Evolutionary conservation across 352 stramenopile species (phyloP).

Genomic region (Globisporangium recalcitrans): DNA sequence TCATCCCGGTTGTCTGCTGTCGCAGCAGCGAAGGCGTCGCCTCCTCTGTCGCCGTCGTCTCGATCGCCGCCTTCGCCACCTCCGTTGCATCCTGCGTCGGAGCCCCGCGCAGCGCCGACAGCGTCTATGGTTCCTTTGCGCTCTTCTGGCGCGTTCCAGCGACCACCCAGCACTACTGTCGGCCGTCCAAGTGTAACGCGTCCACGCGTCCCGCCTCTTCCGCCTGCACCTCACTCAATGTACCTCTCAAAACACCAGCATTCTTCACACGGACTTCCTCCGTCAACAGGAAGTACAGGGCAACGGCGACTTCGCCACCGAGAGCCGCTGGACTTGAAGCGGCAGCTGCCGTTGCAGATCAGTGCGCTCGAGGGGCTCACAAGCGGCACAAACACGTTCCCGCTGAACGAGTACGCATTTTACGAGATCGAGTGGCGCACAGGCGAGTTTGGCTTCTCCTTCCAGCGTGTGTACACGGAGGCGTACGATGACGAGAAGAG

Average conservation of each 20-base stretch:
- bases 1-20: not conserved
- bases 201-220: conserved; percentile 14
- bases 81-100: not conserved
- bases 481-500: conserved; percentile 38
- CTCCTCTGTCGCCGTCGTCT: not conserved
- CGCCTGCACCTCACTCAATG: conserved; percentile 19
- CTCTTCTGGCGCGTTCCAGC: conserved; percentile 4
- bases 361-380: conserved; percentile 53
- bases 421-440: conserved; percentile 59
- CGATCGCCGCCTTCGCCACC: not conserved
- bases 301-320: conserved; percentile 38
- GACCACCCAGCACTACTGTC: conserved; percentile 14
- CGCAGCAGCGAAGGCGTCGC: not conserved
- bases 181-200: conserved; percentile 18
- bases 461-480: conserved; percentile 62
- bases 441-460: conserved; percentile 70
- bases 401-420: conserved; percentile 42
- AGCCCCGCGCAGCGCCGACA: not conserved
- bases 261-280: conserved; percentile 1
- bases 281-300: not conserved
- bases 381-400: conserved; percentile 52
- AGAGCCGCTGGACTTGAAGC: conserved; percentile 43
- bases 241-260: not conserved
- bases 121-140: conserved; percentile 4
- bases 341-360: conserved; percentile 55